Percentiles rank a stretch among this genome's conserved stretches.
These are phyloP conservation scores for Chalciporus sp. DNA, from an alignment of 1,284 basidiomycete species.

Conservation along the genomic window DNA sequence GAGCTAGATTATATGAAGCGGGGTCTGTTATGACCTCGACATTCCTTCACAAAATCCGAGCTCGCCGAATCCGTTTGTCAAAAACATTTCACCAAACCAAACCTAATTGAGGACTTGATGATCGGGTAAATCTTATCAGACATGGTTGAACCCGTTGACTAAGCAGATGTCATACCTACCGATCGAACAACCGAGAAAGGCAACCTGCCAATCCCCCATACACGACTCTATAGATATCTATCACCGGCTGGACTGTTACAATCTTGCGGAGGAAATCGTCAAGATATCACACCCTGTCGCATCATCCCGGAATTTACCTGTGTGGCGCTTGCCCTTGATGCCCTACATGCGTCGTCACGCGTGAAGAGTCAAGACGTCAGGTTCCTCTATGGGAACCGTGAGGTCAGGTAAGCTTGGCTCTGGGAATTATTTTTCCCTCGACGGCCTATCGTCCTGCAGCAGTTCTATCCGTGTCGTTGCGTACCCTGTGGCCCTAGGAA, in stretches of 20 bases:
- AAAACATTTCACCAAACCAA: neutral
- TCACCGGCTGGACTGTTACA: neutral
- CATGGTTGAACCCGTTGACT: slow-evolving; percentile 21
- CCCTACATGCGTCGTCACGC: neutral
- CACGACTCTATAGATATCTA: too few species aligned
- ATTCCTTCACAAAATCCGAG: neutral
- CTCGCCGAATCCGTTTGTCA: neutral
- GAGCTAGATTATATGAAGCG: neutral
- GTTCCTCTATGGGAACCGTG: neutral
- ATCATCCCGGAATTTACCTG: neutral
- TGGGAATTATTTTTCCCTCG: neutral
- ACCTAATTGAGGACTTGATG: neutral
- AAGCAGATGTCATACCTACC: slow-evolving; percentile 13
- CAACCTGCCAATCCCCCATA: neutral
- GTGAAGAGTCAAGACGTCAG: neutral
- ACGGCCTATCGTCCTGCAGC: neutral
- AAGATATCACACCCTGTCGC: neutral
- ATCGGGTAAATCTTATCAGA: slow-evolving; percentile 30
- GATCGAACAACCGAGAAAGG: slow-evolving; percentile 8
- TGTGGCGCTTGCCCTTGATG: neutral
- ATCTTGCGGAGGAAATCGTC: neutral
- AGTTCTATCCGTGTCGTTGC: too few species aligned
- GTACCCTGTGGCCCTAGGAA: too few species aligned
- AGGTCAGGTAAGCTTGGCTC: neutral
- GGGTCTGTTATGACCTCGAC: neutral